phyloP scores from a whole-genome alignment of 352 stramenopile genomes.

The Ophiocytium majus region DNA sequence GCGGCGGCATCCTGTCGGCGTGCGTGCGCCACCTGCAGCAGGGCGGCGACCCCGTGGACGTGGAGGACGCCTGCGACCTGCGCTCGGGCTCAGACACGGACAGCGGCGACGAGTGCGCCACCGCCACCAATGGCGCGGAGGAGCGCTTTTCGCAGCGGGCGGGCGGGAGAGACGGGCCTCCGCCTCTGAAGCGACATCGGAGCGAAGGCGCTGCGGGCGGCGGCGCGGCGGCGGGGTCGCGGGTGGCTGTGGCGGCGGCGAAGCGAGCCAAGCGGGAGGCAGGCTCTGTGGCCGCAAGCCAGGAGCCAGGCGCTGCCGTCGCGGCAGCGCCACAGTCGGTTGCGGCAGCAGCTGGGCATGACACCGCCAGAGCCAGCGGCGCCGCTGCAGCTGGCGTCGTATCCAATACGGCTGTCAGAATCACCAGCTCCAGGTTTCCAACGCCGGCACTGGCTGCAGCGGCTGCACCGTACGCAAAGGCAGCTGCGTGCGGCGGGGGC shows the following conservation, averaged over 20 bases:
- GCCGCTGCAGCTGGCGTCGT: no score
- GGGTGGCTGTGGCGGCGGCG: no score
- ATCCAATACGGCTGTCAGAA: no score
- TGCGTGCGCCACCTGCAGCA: slow-evolving; percentile 37
- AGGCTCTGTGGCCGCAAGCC: no score
- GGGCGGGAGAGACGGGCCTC: neutral
- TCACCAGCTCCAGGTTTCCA: no score
- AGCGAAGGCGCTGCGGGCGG: slow-evolving; percentile 24
- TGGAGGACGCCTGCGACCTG: slow-evolving; percentile 38
- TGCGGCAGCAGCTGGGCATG: neutral
- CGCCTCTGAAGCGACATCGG: slow-evolving; percentile 15
- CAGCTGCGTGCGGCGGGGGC: neutral
- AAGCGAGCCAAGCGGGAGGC: neutral
- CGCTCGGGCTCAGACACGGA: no score
- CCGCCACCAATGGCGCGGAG: no score
- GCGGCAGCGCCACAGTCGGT: neutral
- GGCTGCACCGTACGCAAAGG: no score
- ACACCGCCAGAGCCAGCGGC: no score
- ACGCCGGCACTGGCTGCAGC: no score
- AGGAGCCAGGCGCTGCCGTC: neutral
- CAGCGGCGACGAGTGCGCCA: no score
- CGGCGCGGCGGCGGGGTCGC: neutral
- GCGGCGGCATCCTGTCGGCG: slow-evolving; percentile 33
- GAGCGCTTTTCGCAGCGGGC: no score
- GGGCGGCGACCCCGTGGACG: slow-evolving; percentile 35